Conservation (phyloP, 306 rosid genomes). For the Senna siamea region DNA sequence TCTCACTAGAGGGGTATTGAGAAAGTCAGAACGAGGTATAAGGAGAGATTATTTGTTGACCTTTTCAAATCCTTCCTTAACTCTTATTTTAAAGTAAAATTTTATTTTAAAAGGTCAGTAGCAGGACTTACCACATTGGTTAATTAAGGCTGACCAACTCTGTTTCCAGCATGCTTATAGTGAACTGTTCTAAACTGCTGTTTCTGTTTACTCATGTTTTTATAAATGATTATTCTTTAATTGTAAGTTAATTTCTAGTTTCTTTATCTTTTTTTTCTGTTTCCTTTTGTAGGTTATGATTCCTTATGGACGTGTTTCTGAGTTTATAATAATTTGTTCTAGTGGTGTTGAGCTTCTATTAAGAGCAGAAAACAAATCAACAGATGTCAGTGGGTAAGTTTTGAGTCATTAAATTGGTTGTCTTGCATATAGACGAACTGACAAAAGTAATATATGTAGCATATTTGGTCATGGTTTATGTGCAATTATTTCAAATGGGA, state of each 20-base stretch:
- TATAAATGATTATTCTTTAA: background rate
- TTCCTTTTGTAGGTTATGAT: slow-evolving; percentile 63
- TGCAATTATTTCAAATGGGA: slow-evolving; percentile 5
- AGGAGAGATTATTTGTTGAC: background rate
- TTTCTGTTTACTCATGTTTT: background rate
- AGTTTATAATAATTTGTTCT: slow-evolving; percentile 59
- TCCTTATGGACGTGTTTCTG: slow-evolving; percentile 67
- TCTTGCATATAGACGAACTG: background rate
- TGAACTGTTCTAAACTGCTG: slow-evolving; percentile 1
- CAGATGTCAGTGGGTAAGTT: slow-evolving; percentile 68
- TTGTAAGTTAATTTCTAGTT: background rate
- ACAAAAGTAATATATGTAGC: slow-evolving; percentile 26
- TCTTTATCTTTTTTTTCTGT: slow-evolving; percentile 9
- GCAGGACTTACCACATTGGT: background rate
- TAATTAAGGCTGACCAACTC: slow-evolving; percentile 9
- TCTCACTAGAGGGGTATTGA: background rate
- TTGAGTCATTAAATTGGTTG: slow-evolving; percentile 1
- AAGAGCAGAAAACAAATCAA: slow-evolving; percentile 56
- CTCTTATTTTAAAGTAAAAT: background rate
- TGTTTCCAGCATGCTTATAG: slow-evolving; percentile 23
- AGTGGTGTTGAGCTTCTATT: slow-evolving; percentile 62
- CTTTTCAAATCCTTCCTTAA: slow-evolving; percentile 15
- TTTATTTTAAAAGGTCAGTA: background rate
- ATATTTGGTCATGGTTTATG: slow-evolving; percentile 14
- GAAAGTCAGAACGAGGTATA: slow-evolving; percentile 10